Conservation (phyloP, 83 land plant species). For the Picea abies region DNA sequence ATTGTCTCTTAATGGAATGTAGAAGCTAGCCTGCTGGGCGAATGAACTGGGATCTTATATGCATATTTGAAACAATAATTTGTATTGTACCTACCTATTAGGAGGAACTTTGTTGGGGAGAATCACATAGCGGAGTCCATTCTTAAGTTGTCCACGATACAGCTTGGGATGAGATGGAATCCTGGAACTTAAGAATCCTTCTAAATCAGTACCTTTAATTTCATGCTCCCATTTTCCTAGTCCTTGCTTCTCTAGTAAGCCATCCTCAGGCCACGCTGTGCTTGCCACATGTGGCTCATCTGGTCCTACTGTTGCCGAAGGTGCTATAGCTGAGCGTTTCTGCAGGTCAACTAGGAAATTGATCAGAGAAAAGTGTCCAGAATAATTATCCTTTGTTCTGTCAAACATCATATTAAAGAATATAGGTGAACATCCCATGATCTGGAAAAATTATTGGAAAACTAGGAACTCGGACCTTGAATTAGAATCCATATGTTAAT, state of each 20-base stretch:
- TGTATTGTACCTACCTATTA: constrained; percentile 59
- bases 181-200: constrained; percentile 55
- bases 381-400: too few species aligned
- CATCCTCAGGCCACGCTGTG: constrained; percentile 61
- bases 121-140: constrained; percentile 91
- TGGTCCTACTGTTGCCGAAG: constrained; percentile 61
- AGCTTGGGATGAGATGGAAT: constrained; percentile 97
- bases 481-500: too few species aligned
- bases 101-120: constrained; percentile 96
- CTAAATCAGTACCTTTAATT: constrained; percentile 36
- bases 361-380: too few species aligned
- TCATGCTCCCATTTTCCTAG: constrained; percentile 44
- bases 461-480: too few species aligned
- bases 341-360: constrained; percentile 11
- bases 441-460: too few species aligned
- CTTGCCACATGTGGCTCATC: constrained; percentile 82
- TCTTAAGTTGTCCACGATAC: constrained; percentile 78
- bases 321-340: constrained; percentile 35
- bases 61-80: not conserved
- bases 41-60: not conserved
- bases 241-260: constrained; percentile 48
- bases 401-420: too few species aligned
- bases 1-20: not conserved
- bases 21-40: not conserved
- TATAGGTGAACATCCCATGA: too few species aligned